These are phyloP conservation scores for Tuber indicum DNA, from an alignment of 495 filamentous ascomycete species.

Conservation along the genomic window DNA sequence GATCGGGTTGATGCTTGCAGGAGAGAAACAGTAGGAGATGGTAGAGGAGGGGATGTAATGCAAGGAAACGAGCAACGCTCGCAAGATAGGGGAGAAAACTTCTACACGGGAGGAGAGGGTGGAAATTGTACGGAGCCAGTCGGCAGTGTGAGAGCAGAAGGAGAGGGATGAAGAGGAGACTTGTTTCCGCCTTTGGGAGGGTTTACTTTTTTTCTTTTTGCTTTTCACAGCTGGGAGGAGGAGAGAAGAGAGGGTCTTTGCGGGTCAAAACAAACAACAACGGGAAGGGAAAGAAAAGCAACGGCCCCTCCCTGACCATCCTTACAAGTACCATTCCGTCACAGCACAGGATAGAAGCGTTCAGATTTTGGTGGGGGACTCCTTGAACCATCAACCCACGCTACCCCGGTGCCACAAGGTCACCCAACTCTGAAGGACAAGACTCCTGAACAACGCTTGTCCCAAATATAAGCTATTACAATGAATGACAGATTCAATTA, in stretches of 20 bases:
- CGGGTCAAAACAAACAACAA: constrained; percentile 35
- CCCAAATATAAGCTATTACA: no score
- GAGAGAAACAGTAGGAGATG: neutral
- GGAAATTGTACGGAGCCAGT: constrained; percentile 6
- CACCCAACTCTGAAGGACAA: no score
- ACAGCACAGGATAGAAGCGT: neutral
- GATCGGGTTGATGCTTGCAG: neutral
- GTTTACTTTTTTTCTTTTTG: constrained; percentile 14
- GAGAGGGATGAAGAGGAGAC: constrained; percentile 6
- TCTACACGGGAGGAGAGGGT: neutral
- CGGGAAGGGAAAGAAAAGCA: constrained; percentile 10
- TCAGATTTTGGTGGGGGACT: no score
- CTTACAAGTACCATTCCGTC: neutral
- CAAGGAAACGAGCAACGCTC: constrained; percentile 3
- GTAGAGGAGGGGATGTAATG: neutral
- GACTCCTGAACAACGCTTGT: no score
- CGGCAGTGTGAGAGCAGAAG: constrained; percentile 3
- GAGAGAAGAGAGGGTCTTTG: constrained; percentile 2
- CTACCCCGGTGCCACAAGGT: no score
- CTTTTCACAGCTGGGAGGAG: constrained; percentile 3
- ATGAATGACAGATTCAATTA: no score
- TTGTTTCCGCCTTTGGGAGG: constrained; percentile 12
- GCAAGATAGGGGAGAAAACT: constrained; percentile 16
- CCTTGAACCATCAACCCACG: no score
- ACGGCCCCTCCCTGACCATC: constrained; percentile 21